Percentiles rank a stretch among this genome's conserved stretches.
Evolutionary conservation across 2,329 filamentous ascomycete species (phyloP).

Genomic region (Penicillium sp.): DNA sequence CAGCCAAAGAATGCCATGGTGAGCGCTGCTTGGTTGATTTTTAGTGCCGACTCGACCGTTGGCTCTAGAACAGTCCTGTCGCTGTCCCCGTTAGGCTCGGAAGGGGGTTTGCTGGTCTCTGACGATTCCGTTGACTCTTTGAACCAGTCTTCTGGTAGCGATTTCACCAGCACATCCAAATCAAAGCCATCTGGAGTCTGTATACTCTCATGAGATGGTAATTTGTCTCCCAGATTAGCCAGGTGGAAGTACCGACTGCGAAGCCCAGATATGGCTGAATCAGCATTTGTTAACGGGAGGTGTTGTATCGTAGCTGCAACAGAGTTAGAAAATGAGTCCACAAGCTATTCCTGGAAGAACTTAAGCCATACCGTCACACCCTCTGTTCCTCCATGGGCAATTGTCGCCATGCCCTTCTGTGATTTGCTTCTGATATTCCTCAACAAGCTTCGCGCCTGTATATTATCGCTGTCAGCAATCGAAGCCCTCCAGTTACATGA

Average conservation of each 20-base stretch:
- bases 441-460: conserved; percentile 65
- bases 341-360: not conserved
- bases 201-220: conserved; percentile 36
- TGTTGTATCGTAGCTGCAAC: conserved; percentile 63
- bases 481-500: not conserved
- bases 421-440: conserved; percentile 74
- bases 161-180: conserved; percentile 33
- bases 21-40: conserved; percentile 64
- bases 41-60: conserved; percentile 14
- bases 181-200: conserved; percentile 36
- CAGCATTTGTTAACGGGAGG: conserved; percentile 65
- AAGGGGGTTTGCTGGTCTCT: conserved; percentile 19
- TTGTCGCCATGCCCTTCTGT: conserved; percentile 73
- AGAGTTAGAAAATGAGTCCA: conserved; percentile 20
- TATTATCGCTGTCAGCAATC: conserved; percentile 18
- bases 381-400: conserved; percentile 82
- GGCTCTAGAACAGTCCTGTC: conserved; percentile 8
- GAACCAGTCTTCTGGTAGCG: conserved; percentile 33
- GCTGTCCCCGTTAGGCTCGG: not conserved
- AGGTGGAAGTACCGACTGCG: conserved; percentile 64
- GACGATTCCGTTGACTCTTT: conserved; percentile 5
- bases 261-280: conserved; percentile 59
- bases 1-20: conserved; percentile 73
- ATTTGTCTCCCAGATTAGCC: conserved; percentile 39
- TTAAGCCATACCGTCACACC: conserved; percentile 72